A percentile compares a stretch with the other conserved stretches of the same genome.
phyloP scores from a whole-genome alignment of 1,139 yeast genomes.

The Pichia sp. region DNA sequence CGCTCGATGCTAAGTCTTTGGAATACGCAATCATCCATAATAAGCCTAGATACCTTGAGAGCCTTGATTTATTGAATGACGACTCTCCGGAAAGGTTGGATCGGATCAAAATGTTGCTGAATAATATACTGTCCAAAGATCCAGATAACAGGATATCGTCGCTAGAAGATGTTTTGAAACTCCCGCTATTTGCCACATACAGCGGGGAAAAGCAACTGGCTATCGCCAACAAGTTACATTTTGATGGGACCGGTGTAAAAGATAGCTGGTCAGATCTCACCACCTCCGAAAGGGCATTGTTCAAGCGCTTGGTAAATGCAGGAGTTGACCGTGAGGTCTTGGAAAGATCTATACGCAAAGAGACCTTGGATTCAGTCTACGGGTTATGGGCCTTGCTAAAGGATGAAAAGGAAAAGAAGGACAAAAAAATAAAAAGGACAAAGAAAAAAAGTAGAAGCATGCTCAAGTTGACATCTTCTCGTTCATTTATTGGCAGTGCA shows the following conservation, averaged over 20 bases:
- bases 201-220: slow-evolving; percentile 42
- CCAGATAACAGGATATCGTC: slow-evolving; percentile 60
- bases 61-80: slow-evolving; percentile 19
- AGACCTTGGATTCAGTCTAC: slow-evolving; percentile 72
- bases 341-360: slow-evolving; percentile 54
- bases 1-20: slow-evolving; percentile 62
- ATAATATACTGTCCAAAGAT: slow-evolving; percentile 57
- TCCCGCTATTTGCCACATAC: slow-evolving; percentile 53
- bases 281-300: slow-evolving; percentile 53
- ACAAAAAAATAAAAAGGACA: slow-evolving; percentile 38
- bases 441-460: slow-evolving; percentile 57
- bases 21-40: slow-evolving; percentile 56
- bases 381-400: slow-evolving; percentile 78
- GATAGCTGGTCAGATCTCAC: slow-evolving; percentile 31
- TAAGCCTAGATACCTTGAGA: slow-evolving; percentile 54
- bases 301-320: slow-evolving; percentile 59
- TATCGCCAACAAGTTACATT: slow-evolving; percentile 39
- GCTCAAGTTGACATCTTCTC: slow-evolving; percentile 30
- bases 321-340: slow-evolving; percentile 66
- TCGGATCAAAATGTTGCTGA: slow-evolving; percentile 30
- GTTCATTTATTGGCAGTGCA: slow-evolving; percentile 26
- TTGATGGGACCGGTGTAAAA: slow-evolving; percentile 30
- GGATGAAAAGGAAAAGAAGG: slow-evolving; percentile 47
- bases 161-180: slow-evolving; percentile 53
- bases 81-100: slow-evolving; percentile 5